Conservation (phyloP, 2,329 filamentous ascomycete genomes). For the Phyllosticta ampelicida region DNA sequence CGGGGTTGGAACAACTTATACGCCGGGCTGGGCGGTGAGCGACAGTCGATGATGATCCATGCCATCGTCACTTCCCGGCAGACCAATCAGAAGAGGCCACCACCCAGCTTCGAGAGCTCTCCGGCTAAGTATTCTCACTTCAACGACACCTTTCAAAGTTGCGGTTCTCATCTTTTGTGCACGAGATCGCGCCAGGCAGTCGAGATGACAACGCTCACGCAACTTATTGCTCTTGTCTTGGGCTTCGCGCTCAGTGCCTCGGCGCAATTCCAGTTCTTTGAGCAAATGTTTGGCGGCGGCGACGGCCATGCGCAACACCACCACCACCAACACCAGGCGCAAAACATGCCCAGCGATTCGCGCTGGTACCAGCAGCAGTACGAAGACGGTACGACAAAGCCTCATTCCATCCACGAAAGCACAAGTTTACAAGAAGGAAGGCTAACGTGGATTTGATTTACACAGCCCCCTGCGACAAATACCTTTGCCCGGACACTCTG, state of each 20-base stretch:
- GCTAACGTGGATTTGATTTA: neutral
- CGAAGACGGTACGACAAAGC: slow-evolving; percentile 45
- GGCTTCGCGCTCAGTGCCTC: slow-evolving; percentile 50
- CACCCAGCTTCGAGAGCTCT: neutral
- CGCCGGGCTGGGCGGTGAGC: neutral
- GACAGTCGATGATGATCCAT: neutral
- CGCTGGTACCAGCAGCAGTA: slow-evolving; percentile 65
- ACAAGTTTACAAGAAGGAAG: neutral
- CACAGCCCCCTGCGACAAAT: slow-evolving; percentile 80
- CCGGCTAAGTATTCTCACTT: neutral
- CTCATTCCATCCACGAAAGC: neutral
- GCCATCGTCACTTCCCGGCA: neutral
- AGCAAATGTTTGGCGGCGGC: slow-evolving; percentile 79
- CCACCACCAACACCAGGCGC: slow-evolving; percentile 48
- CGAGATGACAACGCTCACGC: slow-evolving; percentile 16
- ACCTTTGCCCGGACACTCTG: slow-evolving; percentile 87
- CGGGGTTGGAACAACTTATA: neutral
- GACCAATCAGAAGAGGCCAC: neutral
- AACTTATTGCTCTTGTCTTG: slow-evolving; percentile 21
- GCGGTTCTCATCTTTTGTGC: too few relatives aligned
- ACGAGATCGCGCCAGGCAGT: too few relatives aligned
- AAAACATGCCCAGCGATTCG: slow-evolving; percentile 79
- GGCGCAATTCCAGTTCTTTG: slow-evolving; percentile 94
- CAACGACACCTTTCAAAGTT: neutral
- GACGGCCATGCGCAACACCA: slow-evolving; percentile 41